These are phyloP conservation scores for Podospora pseudopauciseta DNA, from an alignment of 495 filamentous ascomycete species.

Conservation along the genomic window DNA sequence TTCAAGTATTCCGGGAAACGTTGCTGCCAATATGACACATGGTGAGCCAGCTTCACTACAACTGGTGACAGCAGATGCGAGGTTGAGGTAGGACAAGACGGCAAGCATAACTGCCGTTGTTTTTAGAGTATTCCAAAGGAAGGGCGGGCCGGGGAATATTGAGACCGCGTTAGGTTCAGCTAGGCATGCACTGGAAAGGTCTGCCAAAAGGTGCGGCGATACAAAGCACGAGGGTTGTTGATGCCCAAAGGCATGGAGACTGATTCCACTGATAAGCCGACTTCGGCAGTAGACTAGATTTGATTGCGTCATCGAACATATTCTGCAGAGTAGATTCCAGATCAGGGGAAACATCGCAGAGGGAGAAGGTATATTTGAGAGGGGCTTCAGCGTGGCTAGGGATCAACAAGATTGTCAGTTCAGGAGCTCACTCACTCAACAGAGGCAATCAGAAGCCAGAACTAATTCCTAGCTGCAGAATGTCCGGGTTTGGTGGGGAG, in stretches of 20 bases:
- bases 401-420: not conserved
- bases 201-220: not conserved
- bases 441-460: not conserved
- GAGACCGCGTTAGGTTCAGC: not conserved
- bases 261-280: not conserved
- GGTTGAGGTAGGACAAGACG: not conserved
- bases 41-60: not conserved
- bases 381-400: not conserved
- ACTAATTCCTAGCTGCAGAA: not conserved
- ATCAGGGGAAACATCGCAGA: not conserved
- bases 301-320: slow-evolving; percentile 5
- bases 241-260: not conserved
- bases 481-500: not conserved
- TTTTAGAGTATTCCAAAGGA: not conserved
- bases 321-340: not conserved
- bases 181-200: not conserved
- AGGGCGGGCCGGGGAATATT: not conserved
- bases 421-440: not conserved
- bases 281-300: not conserved
- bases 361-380: not conserved
- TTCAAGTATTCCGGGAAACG: slow-evolving; percentile 4
- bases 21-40: not conserved
- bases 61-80: not conserved
- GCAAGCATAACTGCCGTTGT: not conserved
- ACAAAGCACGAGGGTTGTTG: not conserved